A percentile compares a stretch with the other conserved stretches of the same genome.
Evolutionary conservation across 305 asterid genomes (phyloP).

Genomic region (Rubia peregrina): DNA sequence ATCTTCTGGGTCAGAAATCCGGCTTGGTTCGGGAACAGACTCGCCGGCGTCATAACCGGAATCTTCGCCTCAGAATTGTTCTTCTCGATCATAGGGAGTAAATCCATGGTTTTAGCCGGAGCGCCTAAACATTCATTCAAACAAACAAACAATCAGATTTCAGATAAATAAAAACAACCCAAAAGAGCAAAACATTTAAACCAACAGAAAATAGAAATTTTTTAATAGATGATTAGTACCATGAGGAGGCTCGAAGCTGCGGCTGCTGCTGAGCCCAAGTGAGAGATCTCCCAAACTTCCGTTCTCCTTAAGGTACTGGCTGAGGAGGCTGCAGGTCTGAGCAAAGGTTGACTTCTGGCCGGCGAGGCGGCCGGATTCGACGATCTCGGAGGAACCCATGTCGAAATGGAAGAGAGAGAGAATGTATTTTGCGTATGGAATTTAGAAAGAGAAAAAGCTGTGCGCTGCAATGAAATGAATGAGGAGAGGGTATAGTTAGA

Average conservation of each 20-base stretch:
- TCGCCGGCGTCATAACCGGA: slow-evolving; percentile 11
- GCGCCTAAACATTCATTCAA: slow-evolving; percentile 11
- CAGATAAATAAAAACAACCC: not conserved
- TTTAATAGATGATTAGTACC: not conserved
- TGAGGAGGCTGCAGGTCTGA: slow-evolving; percentile 55
- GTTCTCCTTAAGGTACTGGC: slow-evolving; percentile 73
- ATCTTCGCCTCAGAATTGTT: slow-evolving; percentile 14
- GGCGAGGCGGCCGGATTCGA: slow-evolving; percentile 33
- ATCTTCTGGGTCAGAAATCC: slow-evolving; percentile 7
- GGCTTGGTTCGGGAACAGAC: slow-evolving; percentile 17
- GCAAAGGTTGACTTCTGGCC: slow-evolving; percentile 60
- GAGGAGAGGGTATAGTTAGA: not conserved
- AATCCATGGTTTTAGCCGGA: slow-evolving; percentile 43
- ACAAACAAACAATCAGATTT: not conserved
- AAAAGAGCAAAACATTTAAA: not conserved
- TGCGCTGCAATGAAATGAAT: not conserved
- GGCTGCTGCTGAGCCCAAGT: slow-evolving; percentile 36
- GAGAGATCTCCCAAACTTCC: slow-evolving; percentile 64
- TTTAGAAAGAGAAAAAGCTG: not conserved
- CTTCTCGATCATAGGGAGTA: slow-evolving; percentile 49
- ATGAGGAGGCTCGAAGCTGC: not conserved
- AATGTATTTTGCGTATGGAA: not conserved
- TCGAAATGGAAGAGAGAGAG: not conserved
- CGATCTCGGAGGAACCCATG: slow-evolving; percentile 27
- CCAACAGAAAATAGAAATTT: not conserved